Base-by-base conservation (phyloP, 1,284 basidiomycete genomes). In the Kalmanozyma brasiliensis region DNA sequence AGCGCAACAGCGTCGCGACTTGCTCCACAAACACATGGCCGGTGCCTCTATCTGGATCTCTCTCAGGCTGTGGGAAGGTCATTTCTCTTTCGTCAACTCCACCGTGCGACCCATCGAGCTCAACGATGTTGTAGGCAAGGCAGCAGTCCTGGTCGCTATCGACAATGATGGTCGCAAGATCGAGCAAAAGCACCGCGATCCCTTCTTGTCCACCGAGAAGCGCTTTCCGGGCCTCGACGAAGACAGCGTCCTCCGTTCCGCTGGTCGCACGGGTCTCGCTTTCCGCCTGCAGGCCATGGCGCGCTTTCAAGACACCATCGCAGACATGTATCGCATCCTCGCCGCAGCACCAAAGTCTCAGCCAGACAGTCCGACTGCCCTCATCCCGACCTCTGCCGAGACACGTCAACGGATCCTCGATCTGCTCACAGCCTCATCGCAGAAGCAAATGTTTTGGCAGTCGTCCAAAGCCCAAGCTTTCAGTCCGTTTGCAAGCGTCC, bases 41-140 rank as follows among this genome's bases (percentile, higher is more conserved):
- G 62, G 58, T 16, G 62, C 68, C 14, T 65, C 62, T 20, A 52
- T 71, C 42, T 71, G 68, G 68, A 33, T 62, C 38, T 59, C 58
- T n/a, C 24, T 71, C 23, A 55, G 68, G 43, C 57, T 71, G 26
- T 71, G 68, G 68, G 58, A 71, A 49, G 68, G 68, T 14, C 68
- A 71, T 24, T 71, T 65, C 23, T 65, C 55, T 11, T 59, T 71
- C 26, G 61, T 66, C 43, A 66, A 61, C 33, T 56, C 68, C 40
- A 58, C 62, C 38, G 49, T 71, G 1, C 62, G 62, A 16, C 68
- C 68, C 26, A 58, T 71, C 16, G 46, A 62, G 16, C 53, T 65
- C 35, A 38, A 32, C 40, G 53, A 56, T 19, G 24, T 71, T 7
- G 44, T 38, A 0, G 38, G 29, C 20, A 65, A 53, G 29, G 58